Evolutionary conservation across 140 eudicot genomes (phyloP).

Genomic region (Anethum foeniculum): DNA sequence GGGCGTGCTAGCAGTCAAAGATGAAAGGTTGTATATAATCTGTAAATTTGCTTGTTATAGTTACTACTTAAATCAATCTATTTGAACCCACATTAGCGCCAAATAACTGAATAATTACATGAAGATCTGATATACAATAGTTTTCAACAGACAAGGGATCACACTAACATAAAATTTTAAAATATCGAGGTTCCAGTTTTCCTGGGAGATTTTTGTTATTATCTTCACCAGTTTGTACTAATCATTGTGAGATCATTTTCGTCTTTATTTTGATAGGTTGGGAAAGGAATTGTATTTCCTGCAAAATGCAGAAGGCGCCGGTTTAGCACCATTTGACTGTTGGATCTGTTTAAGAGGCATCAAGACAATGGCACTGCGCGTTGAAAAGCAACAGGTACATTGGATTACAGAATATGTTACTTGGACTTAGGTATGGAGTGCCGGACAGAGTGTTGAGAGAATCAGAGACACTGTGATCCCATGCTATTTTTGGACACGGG

Average conservation of each 20-base stretch:
- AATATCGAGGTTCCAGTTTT: background rate
- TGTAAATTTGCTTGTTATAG: constrained; percentile 4
- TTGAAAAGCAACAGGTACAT: constrained; percentile 58
- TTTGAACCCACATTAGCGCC: background rate
- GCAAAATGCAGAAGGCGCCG: constrained; percentile 96
- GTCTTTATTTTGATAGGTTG: constrained; percentile 36
- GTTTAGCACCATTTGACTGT: constrained; percentile 95
- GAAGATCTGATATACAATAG: constrained; percentile 1
- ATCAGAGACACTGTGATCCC: background rate
- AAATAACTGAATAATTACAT: background rate
- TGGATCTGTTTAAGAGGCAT: constrained; percentile 92
- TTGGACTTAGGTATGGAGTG: background rate
- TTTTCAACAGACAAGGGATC: background rate
- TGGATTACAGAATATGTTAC: background rate
- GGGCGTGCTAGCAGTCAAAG: constrained; percentile 82
- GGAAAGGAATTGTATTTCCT: constrained; percentile 79
- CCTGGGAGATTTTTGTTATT: background rate
- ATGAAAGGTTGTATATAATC: constrained; percentile 59
- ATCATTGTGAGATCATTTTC: background rate
- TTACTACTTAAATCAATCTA: background rate
- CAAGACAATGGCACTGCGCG: constrained; percentile 93
- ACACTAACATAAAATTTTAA: background rate
- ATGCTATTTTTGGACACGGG: background rate
- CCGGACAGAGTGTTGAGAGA: background rate
- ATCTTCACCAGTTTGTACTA: background rate